Evolutionary conservation across 805 yeast genomes (phyloP).

Genomic region (Candida montana): DNA sequence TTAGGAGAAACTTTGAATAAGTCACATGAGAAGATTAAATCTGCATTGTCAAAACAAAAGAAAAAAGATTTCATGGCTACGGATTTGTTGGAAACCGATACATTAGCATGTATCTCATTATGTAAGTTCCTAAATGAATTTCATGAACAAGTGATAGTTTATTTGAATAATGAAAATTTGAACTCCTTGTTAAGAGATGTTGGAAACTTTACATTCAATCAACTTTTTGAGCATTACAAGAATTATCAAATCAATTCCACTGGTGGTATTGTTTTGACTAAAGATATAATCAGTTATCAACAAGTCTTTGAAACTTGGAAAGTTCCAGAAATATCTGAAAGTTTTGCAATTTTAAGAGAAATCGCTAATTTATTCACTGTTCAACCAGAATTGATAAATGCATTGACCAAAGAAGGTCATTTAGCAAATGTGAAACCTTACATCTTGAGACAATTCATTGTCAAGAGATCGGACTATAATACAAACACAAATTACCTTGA

Average conservation of each 20-base stretch:
- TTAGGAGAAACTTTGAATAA: constrained; percentile 53
- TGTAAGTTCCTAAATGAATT: constrained; percentile 45
- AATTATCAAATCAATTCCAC: constrained; percentile 70
- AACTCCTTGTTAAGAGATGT: constrained; percentile 45
- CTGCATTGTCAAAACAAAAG: constrained; percentile 59
- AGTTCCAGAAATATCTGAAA: constrained; percentile 52
- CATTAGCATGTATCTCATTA: constrained; percentile 64
- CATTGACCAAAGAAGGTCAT: constrained; percentile 78
- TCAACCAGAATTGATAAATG: constrained; percentile 71
- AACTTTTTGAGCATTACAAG: constrained; percentile 65
- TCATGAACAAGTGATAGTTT: constrained; percentile 33
- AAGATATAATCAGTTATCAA: constrained; percentile 77
- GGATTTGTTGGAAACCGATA: constrained; percentile 48
- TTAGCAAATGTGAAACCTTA: constrained; percentile 59
- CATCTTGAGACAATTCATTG: constrained; percentile 58
- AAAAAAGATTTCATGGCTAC: constrained; percentile 63
- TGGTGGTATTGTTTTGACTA: constrained; percentile 79
- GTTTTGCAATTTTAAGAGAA: constrained; percentile 69
- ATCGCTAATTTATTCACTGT: constrained; percentile 82
- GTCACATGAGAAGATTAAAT: constrained; percentile 44
- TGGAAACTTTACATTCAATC: constrained; percentile 52
- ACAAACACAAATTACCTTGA: constrained; percentile 31
- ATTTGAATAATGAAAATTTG: constrained; percentile 44
- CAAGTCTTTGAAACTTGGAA: constrained; percentile 63
- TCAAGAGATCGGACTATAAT: constrained; percentile 66